Percentiles rank a stretch among this genome's conserved stretches.
phyloP scores from a whole-genome alignment of 1,284 basidiomycete genomes.

The Xerocomus minutiporus region DNA sequence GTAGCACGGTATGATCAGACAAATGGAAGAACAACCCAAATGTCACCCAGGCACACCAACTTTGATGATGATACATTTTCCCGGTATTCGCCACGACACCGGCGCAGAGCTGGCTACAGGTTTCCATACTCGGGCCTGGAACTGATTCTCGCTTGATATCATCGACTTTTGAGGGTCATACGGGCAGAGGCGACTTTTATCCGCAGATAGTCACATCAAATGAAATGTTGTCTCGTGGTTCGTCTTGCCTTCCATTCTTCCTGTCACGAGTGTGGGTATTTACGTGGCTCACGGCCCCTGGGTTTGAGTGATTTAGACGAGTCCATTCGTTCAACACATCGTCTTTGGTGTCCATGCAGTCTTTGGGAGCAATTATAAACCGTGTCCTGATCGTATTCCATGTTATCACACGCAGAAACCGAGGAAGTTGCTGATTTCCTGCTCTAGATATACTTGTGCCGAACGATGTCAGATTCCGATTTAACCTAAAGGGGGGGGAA shows the following conservation, averaged over 20 bases:
- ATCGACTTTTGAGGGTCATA: not conserved
- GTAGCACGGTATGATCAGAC: slow-evolving; percentile 6
- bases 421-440: not conserved
- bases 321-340: not conserved
- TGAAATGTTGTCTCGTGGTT: not conserved
- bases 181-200: not conserved
- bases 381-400: not conserved
- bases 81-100: too few species aligned
- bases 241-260: not conserved
- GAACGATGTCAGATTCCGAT: not conserved
- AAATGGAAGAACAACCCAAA: not conserved
- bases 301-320: not conserved
- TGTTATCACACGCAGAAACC: not conserved
- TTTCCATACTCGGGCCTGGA: too few species aligned
- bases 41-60: too few species aligned
- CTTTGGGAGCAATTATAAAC: not conserved
- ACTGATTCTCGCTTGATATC: not conserved
- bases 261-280: not conserved
- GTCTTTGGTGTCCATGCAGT: not conserved
- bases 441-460: not conserved
- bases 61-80: too few species aligned
- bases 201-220: not conserved
- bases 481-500: not conserved
- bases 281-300: not conserved
- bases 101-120: too few species aligned